Evolutionary conservation across 2,329 filamentous ascomycete genomes (phyloP).

Genomic region (Ceratocystis lukuohia): DNA sequence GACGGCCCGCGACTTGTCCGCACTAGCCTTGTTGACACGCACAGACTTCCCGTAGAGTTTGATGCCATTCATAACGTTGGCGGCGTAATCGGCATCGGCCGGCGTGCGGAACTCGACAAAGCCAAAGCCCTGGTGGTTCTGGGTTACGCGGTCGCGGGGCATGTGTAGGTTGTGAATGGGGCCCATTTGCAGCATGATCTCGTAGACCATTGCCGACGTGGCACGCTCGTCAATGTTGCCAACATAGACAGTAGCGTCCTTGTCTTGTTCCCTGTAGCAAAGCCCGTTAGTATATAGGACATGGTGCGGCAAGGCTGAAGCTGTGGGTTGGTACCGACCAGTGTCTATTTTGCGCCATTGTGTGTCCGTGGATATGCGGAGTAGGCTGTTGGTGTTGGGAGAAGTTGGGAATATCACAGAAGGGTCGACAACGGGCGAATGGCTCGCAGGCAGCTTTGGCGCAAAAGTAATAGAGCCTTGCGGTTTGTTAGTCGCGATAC

Average conservation of each 20-base stretch:
- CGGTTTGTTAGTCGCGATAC: background rate
- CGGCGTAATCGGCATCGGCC: slow-evolving; percentile 90
- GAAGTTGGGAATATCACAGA: background rate
- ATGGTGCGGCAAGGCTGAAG: background rate
- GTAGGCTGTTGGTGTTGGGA: background rate
- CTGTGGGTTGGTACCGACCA: slow-evolving; percentile 40
- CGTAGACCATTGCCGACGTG: slow-evolving; percentile 80
- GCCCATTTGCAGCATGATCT: slow-evolving; percentile 95
- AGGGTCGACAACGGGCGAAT: background rate
- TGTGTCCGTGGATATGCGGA: slow-evolving; percentile 21
- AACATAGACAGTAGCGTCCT: slow-evolving; percentile 94
- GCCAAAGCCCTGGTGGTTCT: slow-evolving; percentile 93
- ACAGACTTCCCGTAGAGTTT: slow-evolving; percentile 88
- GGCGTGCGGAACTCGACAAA: slow-evolving; percentile 98
- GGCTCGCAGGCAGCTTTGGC: background rate
- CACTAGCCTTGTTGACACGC: slow-evolving; percentile 82
- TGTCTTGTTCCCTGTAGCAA: slow-evolving; percentile 75
- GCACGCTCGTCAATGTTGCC: slow-evolving; percentile 97
- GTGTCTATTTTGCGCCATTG: slow-evolving; percentile 58
- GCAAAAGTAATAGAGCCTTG: background rate
- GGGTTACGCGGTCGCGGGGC: slow-evolving; percentile 93
- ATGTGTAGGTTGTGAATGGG: slow-evolving; percentile 97
- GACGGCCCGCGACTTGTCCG: slow-evolving; percentile 64
- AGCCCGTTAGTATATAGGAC: slow-evolving; percentile 5
- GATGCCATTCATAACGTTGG: slow-evolving; percentile 92